Evolutionary conservation across 192 early-diverging fungal genomes (phyloP), one percentile per base, ranked within the genome.

Genomic region (Coemansia sp.): DNA sequence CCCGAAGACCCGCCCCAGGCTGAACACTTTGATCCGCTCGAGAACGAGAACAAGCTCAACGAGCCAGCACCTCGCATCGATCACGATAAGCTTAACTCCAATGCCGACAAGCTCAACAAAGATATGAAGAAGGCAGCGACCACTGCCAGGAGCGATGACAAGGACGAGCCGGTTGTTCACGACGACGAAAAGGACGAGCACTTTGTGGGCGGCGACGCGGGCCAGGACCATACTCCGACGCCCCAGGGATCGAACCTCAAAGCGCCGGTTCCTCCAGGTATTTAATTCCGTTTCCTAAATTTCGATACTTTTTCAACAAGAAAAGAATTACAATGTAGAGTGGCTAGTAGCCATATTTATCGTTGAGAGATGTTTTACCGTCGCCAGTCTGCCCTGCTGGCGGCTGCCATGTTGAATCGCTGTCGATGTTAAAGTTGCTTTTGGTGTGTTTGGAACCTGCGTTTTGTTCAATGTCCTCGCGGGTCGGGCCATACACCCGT

Each of bases 41-140:
- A 81, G 73, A 69, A 81, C 15, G 78, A 81, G 45, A 75, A 81
- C 60, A 75, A 81, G 63, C 78, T 81, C 62, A 81, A 81, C 19
- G 73, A 75, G 63, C 73, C 78, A 15, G 78, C 73, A 0, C 78
- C 78, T 11, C 68, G 66, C 61, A 72, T 81, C 54, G 73, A 81
- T 62, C 72, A 81, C 39, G 78, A 79, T 56, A 69, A 73, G 63
- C 64, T 79, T 35, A 67, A 67, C 61, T 70, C 71, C 2, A 65
- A 79, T 19, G 65, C 71, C n/a, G 61, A 65, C 2, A 69, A 60
- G 38, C 66, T 72, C 14, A 58, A 70, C 54, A 25, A 50, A 50
- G 67, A 62, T 14, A 73, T 70, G 67, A 64, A 62, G 58, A 79
- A 73, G 76, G 62, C 68, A 27, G 65, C 68, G 0, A 79, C 76